These are phyloP conservation scores for Tilletiopsis washingtonensis DNA, from an alignment of 1,284 basidiomycete species.

Conservation along the genomic window DNA sequence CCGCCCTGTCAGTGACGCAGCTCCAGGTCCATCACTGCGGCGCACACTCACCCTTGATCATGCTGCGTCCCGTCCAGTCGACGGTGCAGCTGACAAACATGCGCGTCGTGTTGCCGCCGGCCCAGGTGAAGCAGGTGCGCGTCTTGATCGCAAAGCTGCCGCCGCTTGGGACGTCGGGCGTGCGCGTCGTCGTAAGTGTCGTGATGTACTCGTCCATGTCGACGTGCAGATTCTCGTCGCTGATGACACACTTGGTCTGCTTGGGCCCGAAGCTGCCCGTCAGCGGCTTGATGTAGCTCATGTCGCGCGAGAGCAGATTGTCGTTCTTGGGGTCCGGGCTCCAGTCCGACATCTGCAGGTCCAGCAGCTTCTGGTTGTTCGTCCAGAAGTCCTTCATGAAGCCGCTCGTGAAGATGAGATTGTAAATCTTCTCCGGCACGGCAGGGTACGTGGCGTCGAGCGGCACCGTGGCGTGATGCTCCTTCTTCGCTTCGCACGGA, in stretches of 20 bases:
- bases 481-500: constrained; percentile 62
- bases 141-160: constrained; percentile 89
- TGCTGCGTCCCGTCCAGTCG: constrained; percentile 92
- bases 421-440: constrained; percentile 88
- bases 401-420: constrained; percentile 88
- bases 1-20: constrained; percentile 40
- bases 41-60: constrained; percentile 76
- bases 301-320: constrained; percentile 68
- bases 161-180: constrained; percentile 90
- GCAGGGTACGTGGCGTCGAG: constrained; percentile 75
- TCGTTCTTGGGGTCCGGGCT: constrained; percentile 52
- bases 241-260: constrained; percentile 87
- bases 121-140: constrained; percentile 89
- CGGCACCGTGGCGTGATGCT: constrained; percentile 66
- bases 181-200: constrained; percentile 80
- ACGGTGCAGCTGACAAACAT: constrained; percentile 83
- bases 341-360: constrained; percentile 41
- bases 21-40: too few relatives aligned
- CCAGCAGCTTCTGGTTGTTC: constrained; percentile 73
- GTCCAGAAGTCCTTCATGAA: constrained; percentile 92
- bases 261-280: constrained; percentile 81
- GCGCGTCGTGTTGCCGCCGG: constrained; percentile 64
- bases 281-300: constrained; percentile 93
- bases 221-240: constrained; percentile 70
- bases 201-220: constrained; percentile 78